Evolutionary conservation across 768 basidiomycete species (phyloP).

Genomic region (Tephrocybe sp.): DNA sequence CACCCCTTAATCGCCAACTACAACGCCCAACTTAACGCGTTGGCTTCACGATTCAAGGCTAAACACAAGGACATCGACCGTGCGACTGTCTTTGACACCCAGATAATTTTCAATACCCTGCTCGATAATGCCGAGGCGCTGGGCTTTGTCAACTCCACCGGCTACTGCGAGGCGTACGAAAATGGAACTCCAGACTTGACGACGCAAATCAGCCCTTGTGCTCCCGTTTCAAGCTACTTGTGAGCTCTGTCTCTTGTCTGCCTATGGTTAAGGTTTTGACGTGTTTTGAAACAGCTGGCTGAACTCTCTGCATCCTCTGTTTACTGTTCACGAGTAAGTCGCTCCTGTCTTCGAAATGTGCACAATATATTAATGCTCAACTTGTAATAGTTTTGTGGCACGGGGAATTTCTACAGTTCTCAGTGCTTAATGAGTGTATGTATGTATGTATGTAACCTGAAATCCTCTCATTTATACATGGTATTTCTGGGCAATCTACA

Average conservation of each 20-base stretch:
- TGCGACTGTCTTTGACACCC: constrained; percentile 51
- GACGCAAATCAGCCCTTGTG: constrained; percentile 56
- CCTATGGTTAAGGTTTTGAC: background rate
- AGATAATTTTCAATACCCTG: constrained; percentile 55
- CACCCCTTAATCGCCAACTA: constrained; percentile 39
- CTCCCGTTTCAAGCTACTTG: constrained; percentile 66
- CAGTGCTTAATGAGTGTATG: constrained; percentile 25
- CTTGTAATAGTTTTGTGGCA: constrained; percentile 41
- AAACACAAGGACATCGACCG: constrained; percentile 41
- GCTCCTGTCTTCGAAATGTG: background rate
- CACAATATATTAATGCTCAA: background rate
- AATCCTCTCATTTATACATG: too few species aligned
- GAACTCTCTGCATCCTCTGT: constrained; percentile 58
- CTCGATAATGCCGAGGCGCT: constrained; percentile 50
- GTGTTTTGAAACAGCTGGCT: constrained; percentile 43
- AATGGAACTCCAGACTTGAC: constrained; percentile 50
- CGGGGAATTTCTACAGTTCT: constrained; percentile 46
- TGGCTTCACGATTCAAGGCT: constrained; percentile 35
- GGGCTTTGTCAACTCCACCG: constrained; percentile 57
- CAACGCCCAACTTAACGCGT: constrained; percentile 43
- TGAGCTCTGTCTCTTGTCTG: constrained; percentile 27
- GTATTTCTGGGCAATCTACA: background rate
- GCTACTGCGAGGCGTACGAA: constrained; percentile 56
- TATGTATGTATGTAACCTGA: too few species aligned
- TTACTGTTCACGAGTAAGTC: constrained; percentile 59